phyloP scores from a whole-genome alignment of 306 rosid genomes.

The Inga leiocalycina region DNA sequence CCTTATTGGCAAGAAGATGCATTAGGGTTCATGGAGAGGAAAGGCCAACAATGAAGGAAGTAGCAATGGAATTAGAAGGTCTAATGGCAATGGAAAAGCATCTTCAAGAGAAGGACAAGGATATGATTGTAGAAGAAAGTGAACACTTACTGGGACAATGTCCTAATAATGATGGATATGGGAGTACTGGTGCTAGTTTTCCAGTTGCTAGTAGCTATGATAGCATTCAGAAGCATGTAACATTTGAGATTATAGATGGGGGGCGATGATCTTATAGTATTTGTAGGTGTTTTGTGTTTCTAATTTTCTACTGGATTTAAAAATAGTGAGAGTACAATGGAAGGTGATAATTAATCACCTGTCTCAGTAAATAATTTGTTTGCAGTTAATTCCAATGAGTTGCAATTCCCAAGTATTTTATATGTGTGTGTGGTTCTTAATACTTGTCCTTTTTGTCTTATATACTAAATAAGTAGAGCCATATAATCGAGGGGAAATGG shows the following conservation, averaged over 20 bases:
- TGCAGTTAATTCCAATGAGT: background rate
- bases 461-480: too few relatives aligned
- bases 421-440: too few relatives aligned
- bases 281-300: background rate
- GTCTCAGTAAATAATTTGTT: too few relatives aligned
- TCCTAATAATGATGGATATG: background rate
- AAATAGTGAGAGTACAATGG: background rate
- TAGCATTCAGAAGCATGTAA: background rate
- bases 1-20: background rate
- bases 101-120: background rate
- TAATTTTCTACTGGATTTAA: background rate
- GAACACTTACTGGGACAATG: background rate
- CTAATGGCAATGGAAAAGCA: background rate
- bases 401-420: background rate
- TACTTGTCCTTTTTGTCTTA: too few relatives aligned
- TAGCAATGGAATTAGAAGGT: background rate
- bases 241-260: background rate
- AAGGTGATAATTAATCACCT: background rate
- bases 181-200: background rate
- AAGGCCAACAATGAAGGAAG: background rate
- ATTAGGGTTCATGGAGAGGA: background rate
- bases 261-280: background rate
- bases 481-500: too few relatives aligned
- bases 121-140: background rate
- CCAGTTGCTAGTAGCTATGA: background rate